Conservation (phyloP, 2,329 filamentous ascomycete genomes). For the Fusarium sp. region DNA sequence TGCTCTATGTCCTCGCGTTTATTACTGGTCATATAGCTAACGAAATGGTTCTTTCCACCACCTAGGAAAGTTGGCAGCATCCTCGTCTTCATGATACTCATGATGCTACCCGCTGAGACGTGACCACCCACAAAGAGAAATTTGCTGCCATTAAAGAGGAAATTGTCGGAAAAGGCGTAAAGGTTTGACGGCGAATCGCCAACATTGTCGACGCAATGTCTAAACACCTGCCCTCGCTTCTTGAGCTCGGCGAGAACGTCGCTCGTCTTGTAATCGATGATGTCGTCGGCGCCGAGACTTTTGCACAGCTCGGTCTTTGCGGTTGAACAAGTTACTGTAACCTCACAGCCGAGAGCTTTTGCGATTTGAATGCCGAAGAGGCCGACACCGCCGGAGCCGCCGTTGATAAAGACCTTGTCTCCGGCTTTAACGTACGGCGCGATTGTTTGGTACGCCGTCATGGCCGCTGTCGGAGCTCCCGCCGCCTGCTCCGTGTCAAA, state of each 20-base stretch:
- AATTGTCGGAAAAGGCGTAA: conserved; percentile 63
- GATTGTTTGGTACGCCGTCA: conserved; percentile 62
- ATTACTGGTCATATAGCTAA: conserved; percentile 52
- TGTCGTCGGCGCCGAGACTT: conserved; percentile 70
- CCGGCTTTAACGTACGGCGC: conserved; percentile 59
- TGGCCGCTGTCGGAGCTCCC: conserved; percentile 54
- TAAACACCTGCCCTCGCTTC: conserved; percentile 58
- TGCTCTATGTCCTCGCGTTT: conserved; percentile 58
- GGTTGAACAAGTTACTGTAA: conserved; percentile 70
- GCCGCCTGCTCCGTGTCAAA: conserved; percentile 56
- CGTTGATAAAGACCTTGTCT: conserved; percentile 73
- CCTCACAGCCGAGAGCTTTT: conserved; percentile 69
- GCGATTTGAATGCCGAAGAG: conserved; percentile 72
- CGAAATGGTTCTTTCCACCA: conserved; percentile 55
- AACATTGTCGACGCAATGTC: conserved; percentile 69
- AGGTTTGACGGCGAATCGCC: conserved; percentile 60
- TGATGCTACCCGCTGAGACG: conserved; percentile 39
- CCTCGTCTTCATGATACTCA: conserved; percentile 39
- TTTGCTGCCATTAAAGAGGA: conserved; percentile 57
- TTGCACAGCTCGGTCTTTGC: conserved; percentile 67
- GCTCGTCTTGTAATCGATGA: conserved; percentile 68
- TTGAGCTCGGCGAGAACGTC: conserved; percentile 61
- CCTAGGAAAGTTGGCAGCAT: conserved; percentile 50
- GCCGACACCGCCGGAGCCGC: conserved; percentile 72
- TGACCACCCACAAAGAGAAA: conserved; percentile 63